These are phyloP conservation scores for Cicer cuneatum DNA, from an alignment of 306 rosid species.

Conservation along the genomic window DNA sequence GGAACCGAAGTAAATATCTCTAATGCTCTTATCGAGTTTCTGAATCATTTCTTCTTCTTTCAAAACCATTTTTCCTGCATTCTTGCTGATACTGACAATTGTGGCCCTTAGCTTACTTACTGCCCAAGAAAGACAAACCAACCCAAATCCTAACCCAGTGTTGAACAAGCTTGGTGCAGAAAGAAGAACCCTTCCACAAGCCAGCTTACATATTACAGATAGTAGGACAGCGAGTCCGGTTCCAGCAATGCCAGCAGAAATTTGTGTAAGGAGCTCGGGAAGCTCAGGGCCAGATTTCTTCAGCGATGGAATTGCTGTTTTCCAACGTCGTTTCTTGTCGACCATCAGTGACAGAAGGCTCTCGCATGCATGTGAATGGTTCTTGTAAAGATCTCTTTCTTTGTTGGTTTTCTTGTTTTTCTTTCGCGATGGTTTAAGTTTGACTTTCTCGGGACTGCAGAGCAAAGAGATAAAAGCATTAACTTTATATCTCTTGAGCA, in stretches of 20 bases:
- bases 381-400: constrained; percentile 74
- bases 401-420: constrained; percentile 59
- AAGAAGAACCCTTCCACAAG: constrained; percentile 64
- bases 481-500: constrained; percentile 29
- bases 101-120: constrained; percentile 70
- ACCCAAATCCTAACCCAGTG: constrained; percentile 71
- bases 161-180: constrained; percentile 62
- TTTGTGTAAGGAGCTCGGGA: constrained; percentile 72
- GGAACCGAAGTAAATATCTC: constrained; percentile 66
- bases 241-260: constrained; percentile 84
- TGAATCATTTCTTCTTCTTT: constrained; percentile 67
- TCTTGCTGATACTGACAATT: constrained; percentile 57
- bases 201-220: constrained; percentile 61
- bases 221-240: constrained; percentile 79
- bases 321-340: constrained; percentile 54
- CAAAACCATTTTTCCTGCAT: constrained; percentile 56
- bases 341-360: constrained; percentile 73
- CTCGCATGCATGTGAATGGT: constrained; percentile 79
- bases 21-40: constrained; percentile 63
- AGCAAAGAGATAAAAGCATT: constrained; percentile 31
- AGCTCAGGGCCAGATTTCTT: constrained; percentile 82
- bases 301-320: constrained; percentile 57
- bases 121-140: constrained; percentile 85
- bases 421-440: constrained; percentile 61
- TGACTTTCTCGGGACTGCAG: constrained; percentile 76